Base-by-base conservation (phyloP, 1,284 basidiomycete species). In the Ganoderma boninense region DNA sequence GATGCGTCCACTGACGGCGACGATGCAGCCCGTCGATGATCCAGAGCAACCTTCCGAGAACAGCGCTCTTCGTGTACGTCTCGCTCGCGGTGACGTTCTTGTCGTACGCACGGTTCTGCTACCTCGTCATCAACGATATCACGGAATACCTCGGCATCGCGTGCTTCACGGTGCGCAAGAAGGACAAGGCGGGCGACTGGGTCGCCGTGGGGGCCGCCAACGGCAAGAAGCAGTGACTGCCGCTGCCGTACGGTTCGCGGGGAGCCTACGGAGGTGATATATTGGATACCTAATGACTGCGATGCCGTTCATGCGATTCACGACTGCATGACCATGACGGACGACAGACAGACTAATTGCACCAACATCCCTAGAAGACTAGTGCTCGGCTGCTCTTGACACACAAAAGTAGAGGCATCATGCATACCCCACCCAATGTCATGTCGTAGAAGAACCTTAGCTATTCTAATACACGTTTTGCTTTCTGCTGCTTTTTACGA, bases 111-210 rank as follows among this genome's bases (percentile, higher is more conserved):
- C 88, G 94, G 66, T 98, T 97, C 80, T 93, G 91, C 75, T 87
- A 88, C 46, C 84, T 92, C 26, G 94, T 97, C 71, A 96, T 97
- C 77, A 86, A 85, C 79, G 95, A 97, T 75, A 95, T 97, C 79
- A 96, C 94, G 67, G 89, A 96, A 73, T 92, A 92, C 82, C 87
- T 96, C 65, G 95, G 96, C 10, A 94, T 97, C 71, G 96, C 95
- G 0, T 97, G 96, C 82, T 95, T 97, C 78, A 95, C 93, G 6
- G 95, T 97, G 29, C 85, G 91, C 71, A 95, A 94, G 84, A 94
- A 90, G 85, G 94, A 95, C 76, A 84, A 82, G 43, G 82, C 88
- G 62, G 95, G 95, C 6, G 84, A 88, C 32, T 96, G 95, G 95
- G 83, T 86, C 56, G 80, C 85, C 65, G 85, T 86, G 16, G 70